These are phyloP conservation scores for Afroboletus lepidellus DNA, from an alignment of 1,284 basidiomycete genomes.

Conservation along the genomic window DNA sequence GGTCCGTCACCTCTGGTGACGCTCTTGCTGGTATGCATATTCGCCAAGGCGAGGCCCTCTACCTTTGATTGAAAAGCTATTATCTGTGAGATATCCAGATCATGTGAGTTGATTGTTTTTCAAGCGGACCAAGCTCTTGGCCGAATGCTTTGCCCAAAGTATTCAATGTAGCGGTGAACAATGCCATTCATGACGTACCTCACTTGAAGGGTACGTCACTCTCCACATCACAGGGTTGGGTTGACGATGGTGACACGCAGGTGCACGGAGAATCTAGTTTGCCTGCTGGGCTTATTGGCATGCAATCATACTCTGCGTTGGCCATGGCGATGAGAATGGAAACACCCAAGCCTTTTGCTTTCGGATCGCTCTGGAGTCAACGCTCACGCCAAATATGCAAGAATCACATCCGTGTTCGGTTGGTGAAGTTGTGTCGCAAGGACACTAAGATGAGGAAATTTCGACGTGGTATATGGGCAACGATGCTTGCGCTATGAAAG, in stretches of 20 bases:
- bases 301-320: too few species aligned
- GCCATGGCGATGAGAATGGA: too few species aligned
- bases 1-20: too few species aligned
- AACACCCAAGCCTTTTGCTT: too few species aligned
- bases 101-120: conserved; percentile 10
- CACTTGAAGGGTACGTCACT: conserved; percentile 13
- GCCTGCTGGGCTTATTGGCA: too few species aligned
- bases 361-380: too few species aligned
- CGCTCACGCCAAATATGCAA: conserved; percentile 10
- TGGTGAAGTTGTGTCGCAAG: conserved; percentile 17
- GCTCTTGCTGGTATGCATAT: too few species aligned
- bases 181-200: conserved; percentile 21
- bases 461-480: conserved; percentile 12
- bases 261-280: conserved; percentile 16
- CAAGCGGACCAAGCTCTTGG: background rate
- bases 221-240: background rate
- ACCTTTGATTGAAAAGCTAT: conserved; percentile 30
- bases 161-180: conserved; percentile 6
- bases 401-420: conserved; percentile 17
- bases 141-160: background rate
- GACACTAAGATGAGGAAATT: conserved; percentile 14
- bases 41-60: conserved; percentile 31
- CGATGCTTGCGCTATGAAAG: conserved; percentile 19
- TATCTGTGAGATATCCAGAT: conserved; percentile 33
- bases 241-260: conserved; percentile 7